phyloP scores from a whole-genome alignment of 345 rosid species.

The Eucalyptus lansdowneana region DNA sequence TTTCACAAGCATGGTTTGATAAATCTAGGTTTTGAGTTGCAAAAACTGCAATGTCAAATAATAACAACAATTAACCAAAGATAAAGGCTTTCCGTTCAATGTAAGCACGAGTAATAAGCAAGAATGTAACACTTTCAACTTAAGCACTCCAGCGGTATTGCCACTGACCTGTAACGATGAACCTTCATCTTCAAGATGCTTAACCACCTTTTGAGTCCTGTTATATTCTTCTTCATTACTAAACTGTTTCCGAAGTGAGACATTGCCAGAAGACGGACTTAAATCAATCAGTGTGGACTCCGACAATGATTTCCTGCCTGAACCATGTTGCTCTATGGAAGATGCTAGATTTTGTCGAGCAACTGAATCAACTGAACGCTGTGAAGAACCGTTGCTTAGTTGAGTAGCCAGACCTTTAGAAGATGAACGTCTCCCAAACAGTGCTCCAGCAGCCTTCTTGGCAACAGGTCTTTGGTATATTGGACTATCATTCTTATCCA shows the following conservation, averaged over 20 bases:
- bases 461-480: slow-evolving; percentile 28
- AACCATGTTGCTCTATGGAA: slow-evolving; percentile 73
- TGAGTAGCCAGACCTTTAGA: slow-evolving; percentile 37
- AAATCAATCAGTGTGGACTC: slow-evolving; percentile 48
- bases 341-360: slow-evolving; percentile 69
- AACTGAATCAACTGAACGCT: slow-evolving; percentile 43
- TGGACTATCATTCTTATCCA: slow-evolving; percentile 68
- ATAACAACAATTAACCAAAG: neutral
- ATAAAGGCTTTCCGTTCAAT: neutral
- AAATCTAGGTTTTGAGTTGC: neutral
- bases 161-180: slow-evolving; percentile 23
- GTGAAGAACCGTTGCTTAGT: slow-evolving; percentile 41
- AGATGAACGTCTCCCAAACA: slow-evolving; percentile 44
- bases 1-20: neutral
- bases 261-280: slow-evolving; percentile 50
- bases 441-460: slow-evolving; percentile 35
- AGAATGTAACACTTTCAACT: neutral
- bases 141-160: neutral
- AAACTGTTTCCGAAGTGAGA: slow-evolving; percentile 76
- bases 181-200: slow-evolving; percentile 41
- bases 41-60: neutral
- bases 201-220: slow-evolving; percentile 25
- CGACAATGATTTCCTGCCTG: slow-evolving; percentile 87
- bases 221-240: slow-evolving; percentile 50
- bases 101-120: neutral